A percentile compares a stretch with the other conserved stretches of the same genome.
phyloP scores from a whole-genome alignment of 306 rosid species.

The Trichosanthes cucumerina region DNA sequence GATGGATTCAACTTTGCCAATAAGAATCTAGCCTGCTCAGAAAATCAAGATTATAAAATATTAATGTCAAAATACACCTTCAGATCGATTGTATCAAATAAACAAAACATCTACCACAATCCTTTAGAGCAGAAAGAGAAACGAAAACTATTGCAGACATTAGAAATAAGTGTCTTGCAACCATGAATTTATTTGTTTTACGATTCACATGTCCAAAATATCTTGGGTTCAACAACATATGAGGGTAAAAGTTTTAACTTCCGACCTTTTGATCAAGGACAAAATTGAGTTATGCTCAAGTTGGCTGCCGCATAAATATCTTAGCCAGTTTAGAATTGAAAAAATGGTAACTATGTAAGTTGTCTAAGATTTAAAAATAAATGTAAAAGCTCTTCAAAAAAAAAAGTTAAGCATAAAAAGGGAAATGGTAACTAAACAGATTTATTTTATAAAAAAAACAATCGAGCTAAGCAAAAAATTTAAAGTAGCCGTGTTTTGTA shows the following conservation, averaged over 20 bases:
- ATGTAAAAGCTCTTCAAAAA: too few species aligned
- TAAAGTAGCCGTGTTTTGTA: neutral
- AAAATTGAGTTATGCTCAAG: too few species aligned
- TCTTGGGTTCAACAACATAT: neutral
- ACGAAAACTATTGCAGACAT: neutral
- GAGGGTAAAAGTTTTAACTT: too few species aligned
- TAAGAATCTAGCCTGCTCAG: constrained; percentile 77
- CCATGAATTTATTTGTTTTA: neutral
- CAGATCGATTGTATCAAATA: neutral
- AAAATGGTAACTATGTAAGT: neutral
- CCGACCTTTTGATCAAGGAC: too few species aligned
- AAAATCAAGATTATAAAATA: neutral
- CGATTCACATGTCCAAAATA: neutral
- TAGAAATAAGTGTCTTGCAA: neutral
- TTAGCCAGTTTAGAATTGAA: neutral
- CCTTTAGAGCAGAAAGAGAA: neutral
- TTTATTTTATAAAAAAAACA: neutral
- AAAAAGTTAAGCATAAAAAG: neutral
- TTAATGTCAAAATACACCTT: neutral
- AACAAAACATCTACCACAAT: neutral
- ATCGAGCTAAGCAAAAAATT: neutral
- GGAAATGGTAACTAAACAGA: neutral
- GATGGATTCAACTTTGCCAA: constrained; percentile 96
- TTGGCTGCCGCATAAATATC: neutral
- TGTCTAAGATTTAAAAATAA: neutral